phyloP scores from a whole-genome alignment of 2,329 filamentous ascomycete genomes.

The Phialophora chinensis region DNA sequence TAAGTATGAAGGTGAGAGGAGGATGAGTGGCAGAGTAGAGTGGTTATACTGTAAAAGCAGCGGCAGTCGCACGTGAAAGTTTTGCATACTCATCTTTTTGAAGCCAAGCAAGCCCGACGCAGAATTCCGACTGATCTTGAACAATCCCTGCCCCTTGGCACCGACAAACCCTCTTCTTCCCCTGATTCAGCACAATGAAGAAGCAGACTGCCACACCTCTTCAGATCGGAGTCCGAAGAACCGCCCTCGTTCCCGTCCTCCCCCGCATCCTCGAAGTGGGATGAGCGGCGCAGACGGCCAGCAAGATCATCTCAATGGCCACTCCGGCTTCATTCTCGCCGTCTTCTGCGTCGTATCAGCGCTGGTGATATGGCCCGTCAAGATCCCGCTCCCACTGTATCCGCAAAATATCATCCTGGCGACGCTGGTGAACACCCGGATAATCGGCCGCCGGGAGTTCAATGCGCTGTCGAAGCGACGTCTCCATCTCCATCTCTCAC shows the following conservation, averaged over 20 bases:
- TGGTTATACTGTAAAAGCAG: too few relatives aligned
- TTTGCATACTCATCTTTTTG: too few relatives aligned
- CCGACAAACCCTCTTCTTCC: neutral
- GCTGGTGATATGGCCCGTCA: conserved; percentile 38
- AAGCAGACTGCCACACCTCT: neutral
- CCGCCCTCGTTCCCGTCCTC: neutral
- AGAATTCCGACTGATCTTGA: neutral
- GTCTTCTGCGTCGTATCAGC: conserved; percentile 39
- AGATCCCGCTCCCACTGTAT: conserved; percentile 31
- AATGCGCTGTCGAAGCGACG: conserved; percentile 19
- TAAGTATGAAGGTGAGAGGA: too few relatives aligned
- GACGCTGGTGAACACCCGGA: conserved; percentile 16
- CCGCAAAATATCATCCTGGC: conserved; percentile 27
- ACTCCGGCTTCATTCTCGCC: conserved; percentile 39
- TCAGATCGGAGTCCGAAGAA: neutral
- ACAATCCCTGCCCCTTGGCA: neutral
- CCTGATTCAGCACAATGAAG: neutral
- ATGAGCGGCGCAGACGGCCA: conserved; percentile 27
- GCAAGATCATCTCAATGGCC: conserved; percentile 37
- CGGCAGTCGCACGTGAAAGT: too few relatives aligned
- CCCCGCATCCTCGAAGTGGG: conserved; percentile 4
- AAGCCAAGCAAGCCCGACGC: neutral
- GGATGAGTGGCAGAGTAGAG: too few relatives aligned
- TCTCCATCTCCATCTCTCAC: conserved; percentile 36
- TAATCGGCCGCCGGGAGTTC: conserved; percentile 28